phyloP scores from a whole-genome alignment of 2,329 filamentous ascomycete species.

The Aspergillus novoparasiticus region DNA sequence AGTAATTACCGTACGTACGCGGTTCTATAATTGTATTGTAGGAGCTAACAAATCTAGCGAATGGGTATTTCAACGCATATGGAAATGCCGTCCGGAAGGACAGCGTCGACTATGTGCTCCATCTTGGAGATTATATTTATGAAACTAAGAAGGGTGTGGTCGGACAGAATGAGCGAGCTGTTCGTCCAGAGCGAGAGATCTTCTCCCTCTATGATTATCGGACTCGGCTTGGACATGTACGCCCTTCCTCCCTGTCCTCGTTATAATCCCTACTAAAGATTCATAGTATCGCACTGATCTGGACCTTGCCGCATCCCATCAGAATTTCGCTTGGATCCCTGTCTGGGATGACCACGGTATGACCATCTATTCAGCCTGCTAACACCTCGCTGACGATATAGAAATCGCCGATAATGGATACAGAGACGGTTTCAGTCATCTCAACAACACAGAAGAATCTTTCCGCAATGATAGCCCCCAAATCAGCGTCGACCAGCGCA shows the following conservation, averaged over 20 bases:
- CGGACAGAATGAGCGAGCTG: conserved; percentile 25
- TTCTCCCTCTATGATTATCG: conserved; percentile 56
- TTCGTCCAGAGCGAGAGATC: conserved; percentile 33
- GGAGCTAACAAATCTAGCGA: conserved; percentile 36
- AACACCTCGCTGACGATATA: conserved; percentile 20
- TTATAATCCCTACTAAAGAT: not conserved
- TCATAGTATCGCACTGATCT: conserved; percentile 53
- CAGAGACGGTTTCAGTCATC: conserved; percentile 60
- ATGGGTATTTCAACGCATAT: conserved; percentile 63
- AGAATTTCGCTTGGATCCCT: conserved; percentile 63
- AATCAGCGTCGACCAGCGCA: conserved; percentile 71
- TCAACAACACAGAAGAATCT: conserved; percentile 69
- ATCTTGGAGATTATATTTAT: conserved; percentile 67
- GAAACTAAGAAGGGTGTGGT: conserved; percentile 52
- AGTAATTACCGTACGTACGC: conserved; percentile 62
- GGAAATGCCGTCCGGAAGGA: conserved; percentile 63
- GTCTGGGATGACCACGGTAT: conserved; percentile 65
- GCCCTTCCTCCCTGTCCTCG: fast-evolving
- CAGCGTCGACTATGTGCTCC: conserved; percentile 62
- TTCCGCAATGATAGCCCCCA: conserved; percentile 59
- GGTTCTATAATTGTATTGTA: fast-evolving
- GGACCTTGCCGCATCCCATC: conserved; percentile 60
- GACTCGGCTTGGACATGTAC: conserved; percentile 55
- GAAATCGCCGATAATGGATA: conserved; percentile 68
- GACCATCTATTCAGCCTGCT: conserved; percentile 18